phyloP scores from a whole-genome alignment of 805 yeast genomes.

The Metschnikowia peoriensis region DNA sequence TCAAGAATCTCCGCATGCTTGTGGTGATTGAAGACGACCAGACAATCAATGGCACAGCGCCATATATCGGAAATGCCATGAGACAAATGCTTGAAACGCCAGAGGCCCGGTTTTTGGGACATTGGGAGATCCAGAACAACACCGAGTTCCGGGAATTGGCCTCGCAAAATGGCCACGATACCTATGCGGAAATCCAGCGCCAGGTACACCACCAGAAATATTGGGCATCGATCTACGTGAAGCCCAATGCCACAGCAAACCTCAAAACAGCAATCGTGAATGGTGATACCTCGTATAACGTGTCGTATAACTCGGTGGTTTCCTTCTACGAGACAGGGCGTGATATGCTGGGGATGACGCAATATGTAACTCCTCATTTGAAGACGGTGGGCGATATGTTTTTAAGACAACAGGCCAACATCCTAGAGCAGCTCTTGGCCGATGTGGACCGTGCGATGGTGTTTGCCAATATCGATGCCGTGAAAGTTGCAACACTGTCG shows the following conservation, averaged over 20 bases:
- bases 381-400: conserved; percentile 32
- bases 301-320: conserved; percentile 32
- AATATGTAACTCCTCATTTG: conserved; percentile 44
- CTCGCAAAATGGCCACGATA: conserved; percentile 19
- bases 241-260: conserved; percentile 44
- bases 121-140: conserved; percentile 36
- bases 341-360: conserved; percentile 50
- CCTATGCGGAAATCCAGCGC: conserved; percentile 39
- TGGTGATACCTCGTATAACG: conserved; percentile 30
- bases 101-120: conserved; percentile 25
- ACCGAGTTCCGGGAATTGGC: conserved; percentile 30
- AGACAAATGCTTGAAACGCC: conserved; percentile 13
- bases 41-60: conserved; percentile 21
- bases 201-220: conserved; percentile 53
- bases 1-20: conserved; percentile 34
- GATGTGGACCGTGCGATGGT: conserved; percentile 16
- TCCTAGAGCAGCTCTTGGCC: conserved; percentile 16
- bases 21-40: conserved; percentile 38
- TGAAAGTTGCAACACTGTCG: conserved; percentile 29
- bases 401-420: conserved; percentile 24
- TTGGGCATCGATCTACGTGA: conserved; percentile 63
- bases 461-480: conserved; percentile 13
- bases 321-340: conserved; percentile 61
- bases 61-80: conserved; percentile 30
- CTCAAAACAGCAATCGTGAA: conserved; percentile 38